Evolutionary conservation across 2,329 filamentous ascomycete genomes (phyloP), one percentile per base, ranked within the genome.

Genomic region (Hirsutella thompsonii): DNA sequence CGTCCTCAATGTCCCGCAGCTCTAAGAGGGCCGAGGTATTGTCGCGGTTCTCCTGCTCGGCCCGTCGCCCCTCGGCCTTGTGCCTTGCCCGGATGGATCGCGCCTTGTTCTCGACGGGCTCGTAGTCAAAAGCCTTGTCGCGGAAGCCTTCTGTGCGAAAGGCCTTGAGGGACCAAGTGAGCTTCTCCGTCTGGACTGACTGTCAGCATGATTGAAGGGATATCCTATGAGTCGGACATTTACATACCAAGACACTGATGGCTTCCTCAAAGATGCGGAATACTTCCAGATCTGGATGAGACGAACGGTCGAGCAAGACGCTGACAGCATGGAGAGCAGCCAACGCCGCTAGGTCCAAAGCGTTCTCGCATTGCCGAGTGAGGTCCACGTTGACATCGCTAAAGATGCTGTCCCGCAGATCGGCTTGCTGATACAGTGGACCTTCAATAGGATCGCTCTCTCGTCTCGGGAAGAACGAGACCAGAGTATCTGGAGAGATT

Each of bases 201-300:
- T 14, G 32, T 34, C n/a, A 34, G 32, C 32, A n/a, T 8, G 16
- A 16, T 9, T 14, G 14, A 5, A n/a, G 9, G 2, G 14, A n/a
- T 34, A 8, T 33, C 32, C n/a, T n/a, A n/a, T n/a, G 32, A 14
- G 5, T 2, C 14, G 8, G 32, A 8, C 14, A 18, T n/a, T 8
- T 9, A 34, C 32, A 16, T 5, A 79, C 76, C 46, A 81, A 50
- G 19, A 79, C 71, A 11, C 75, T 77, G 26, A 81, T 76, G 5
- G 76, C 77, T 45, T 81, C 77, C 47, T 80, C 76, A 37, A 81
- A 81, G 1, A 81, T 76, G 2, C 76, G 69, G 43, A 81, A 77
- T 0, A 81, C 65, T 44, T 81, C 74, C 0, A 81, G 58, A 37
- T 81, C 74, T 0, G 70, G 72, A 48, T 81, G 74, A 0, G 74